phyloP scores from a whole-genome alignment of 106 monocot genomes.

The Xerophyta viscosa region DNA sequence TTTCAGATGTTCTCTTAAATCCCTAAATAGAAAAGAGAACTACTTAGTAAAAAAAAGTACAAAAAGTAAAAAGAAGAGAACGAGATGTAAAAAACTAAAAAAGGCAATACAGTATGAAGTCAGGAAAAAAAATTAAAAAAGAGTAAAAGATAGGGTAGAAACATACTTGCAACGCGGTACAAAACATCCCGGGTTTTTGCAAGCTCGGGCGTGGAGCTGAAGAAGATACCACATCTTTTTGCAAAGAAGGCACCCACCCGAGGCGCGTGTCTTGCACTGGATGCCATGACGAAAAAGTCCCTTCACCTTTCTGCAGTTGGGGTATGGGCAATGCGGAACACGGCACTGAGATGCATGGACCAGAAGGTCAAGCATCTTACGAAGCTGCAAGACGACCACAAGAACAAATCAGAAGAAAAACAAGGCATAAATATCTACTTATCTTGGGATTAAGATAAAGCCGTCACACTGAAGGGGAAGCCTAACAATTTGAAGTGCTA shows the following conservation, averaged over 20 bases:
- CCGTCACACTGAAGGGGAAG: neutral
- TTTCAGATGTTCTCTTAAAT: constrained; percentile 82
- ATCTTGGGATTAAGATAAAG: too few relatives aligned
- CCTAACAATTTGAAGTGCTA: too few relatives aligned
- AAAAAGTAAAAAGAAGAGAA: neutral
- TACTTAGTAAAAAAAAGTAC: neutral
- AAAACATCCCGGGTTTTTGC: constrained; percentile 73
- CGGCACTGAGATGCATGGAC: constrained; percentile 91
- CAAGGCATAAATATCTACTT: neutral
- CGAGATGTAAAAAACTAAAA: too few relatives aligned
- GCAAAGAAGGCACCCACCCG: constrained; percentile 77
- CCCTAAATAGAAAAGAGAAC: constrained; percentile 37
- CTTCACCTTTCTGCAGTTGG: constrained; percentile 91
- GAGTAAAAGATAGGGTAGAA: too few relatives aligned
- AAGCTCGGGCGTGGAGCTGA: constrained; percentile 88
- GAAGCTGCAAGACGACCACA: constrained; percentile 46
- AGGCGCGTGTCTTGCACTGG: constrained; percentile 58
- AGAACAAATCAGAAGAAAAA: neutral
- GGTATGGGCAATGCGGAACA: constrained; percentile 67
- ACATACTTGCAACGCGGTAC: constrained; percentile 92
- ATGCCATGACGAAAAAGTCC: constrained; percentile 91
- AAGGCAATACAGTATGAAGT: too few relatives aligned
- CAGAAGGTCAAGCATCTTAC: constrained; percentile 93
- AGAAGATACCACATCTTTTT: constrained; percentile 98
- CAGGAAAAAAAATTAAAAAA: too few relatives aligned